Evolutionary conservation across 306 rosid species (phyloP).

Genomic region (Alnus rubra): DNA sequence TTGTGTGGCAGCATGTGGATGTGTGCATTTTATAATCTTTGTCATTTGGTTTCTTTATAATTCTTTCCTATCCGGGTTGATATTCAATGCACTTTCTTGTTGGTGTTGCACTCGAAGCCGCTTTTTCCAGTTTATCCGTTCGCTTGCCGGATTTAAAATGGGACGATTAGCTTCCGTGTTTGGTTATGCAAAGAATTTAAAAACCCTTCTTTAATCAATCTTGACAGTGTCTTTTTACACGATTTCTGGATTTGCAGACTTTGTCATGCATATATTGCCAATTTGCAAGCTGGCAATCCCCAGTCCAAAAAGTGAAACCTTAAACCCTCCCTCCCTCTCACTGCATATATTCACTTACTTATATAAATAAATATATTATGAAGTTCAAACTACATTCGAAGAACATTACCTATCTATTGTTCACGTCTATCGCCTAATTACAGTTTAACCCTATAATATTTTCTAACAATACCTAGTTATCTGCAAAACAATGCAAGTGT

Average conservation of each 20-base stretch:
- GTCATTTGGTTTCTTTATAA: conserved; percentile 34
- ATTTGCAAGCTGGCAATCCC: conserved; percentile 30
- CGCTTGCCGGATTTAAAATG: conserved; percentile 65
- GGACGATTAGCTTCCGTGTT: conserved; percentile 63
- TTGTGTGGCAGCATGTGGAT: conserved; percentile 31
- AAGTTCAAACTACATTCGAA: too few species aligned
- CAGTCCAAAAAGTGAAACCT: too few species aligned
- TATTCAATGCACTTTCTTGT: conserved; percentile 52
- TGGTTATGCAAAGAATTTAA: conserved; percentile 44
- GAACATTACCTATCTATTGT: too few species aligned
- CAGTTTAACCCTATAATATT: too few species aligned
- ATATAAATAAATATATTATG: too few species aligned
- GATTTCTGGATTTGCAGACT: conserved; percentile 44
- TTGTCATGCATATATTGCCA: conserved; percentile 39
- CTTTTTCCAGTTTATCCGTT: conserved; percentile 74
- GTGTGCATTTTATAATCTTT: conserved; percentile 32
- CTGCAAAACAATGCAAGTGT: conserved; percentile 48
- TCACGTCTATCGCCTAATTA: too few species aligned
- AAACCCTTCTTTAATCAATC: neutral
- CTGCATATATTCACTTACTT: too few species aligned
- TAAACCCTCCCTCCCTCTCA: neutral
- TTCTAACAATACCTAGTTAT: conserved; percentile 3
- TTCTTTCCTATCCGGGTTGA: conserved; percentile 45
- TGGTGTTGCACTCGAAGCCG: conserved; percentile 75
- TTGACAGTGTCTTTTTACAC: conserved; percentile 1